Evolutionary conservation across 306 rosid genomes (phyloP).

Genomic region (Castanea mollissima): DNA sequence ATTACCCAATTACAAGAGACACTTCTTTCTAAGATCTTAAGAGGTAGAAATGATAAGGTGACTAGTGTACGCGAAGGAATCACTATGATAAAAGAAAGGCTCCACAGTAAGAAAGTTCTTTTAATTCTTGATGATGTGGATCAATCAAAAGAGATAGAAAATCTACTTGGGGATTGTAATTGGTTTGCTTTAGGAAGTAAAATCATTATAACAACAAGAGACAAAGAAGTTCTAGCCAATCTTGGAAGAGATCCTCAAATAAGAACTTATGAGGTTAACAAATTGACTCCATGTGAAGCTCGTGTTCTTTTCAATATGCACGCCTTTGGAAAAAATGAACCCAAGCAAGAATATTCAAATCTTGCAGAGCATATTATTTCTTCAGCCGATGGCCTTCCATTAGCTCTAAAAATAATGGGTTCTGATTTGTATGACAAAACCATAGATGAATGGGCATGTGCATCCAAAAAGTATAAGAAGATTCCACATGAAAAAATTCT

Average conservation of each 20-base stretch:
- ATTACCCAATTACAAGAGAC: slow-evolving; percentile 14
- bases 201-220: slow-evolving; percentile 16
- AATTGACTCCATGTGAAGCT: neutral
- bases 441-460: neutral
- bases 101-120: slow-evolving; percentile 13
- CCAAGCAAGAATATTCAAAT: neutral
- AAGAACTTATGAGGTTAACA: neutral
- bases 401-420: slow-evolving; percentile 6
- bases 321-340: neutral
- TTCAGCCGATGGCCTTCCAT: slow-evolving; percentile 4
- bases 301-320: no score
- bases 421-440: no score
- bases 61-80: neutral
- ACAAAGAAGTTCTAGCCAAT: neutral
- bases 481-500: slow-evolving; percentile 6
- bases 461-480: slow-evolving; percentile 4
- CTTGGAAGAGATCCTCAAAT: neutral
- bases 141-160: neutral
- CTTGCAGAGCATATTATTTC: slow-evolving; percentile 1
- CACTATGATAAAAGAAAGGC: slow-evolving; percentile 1
- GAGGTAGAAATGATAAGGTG: slow-evolving; percentile 1
- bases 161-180: neutral
- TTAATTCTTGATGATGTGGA: slow-evolving; percentile 26
- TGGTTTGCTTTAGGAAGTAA: slow-evolving; percentile 28
- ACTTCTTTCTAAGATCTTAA: slow-evolving; percentile 10